These are phyloP conservation scores for Chaetomium sp. DNA, from an alignment of 2,329 filamentous ascomycete species.

Conservation along the genomic window DNA sequence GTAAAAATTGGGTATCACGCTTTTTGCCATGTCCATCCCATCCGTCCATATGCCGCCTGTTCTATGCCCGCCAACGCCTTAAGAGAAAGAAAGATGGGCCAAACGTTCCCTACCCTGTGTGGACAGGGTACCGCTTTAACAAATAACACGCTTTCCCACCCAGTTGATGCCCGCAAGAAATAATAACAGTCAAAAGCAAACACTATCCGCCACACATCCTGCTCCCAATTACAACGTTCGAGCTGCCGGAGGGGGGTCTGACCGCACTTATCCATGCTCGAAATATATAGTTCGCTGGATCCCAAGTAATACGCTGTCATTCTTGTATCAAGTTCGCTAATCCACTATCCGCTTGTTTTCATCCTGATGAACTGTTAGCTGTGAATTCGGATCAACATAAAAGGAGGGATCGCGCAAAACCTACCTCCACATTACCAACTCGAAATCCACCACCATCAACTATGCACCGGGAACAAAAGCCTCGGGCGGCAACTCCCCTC, in stretches of 20 bases:
- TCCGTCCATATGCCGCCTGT: background rate
- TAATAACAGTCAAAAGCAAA: background rate
- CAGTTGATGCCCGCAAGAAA: background rate
- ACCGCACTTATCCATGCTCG: background rate
- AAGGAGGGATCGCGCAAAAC: background rate
- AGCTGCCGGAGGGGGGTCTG: too few species aligned
- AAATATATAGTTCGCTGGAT: background rate
- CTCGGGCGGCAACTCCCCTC: slow-evolving; percentile 43
- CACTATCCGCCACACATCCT: background rate
- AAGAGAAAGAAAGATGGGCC: background rate
- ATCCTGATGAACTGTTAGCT: background rate
- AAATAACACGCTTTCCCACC: background rate
- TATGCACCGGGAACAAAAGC: slow-evolving; percentile 17
- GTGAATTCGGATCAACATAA: background rate
- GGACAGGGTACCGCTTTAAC: background rate
- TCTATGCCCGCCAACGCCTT: slow-evolving; percentile 2
- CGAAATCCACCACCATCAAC: background rate
- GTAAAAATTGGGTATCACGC: slow-evolving; percentile 8
- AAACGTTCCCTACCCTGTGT: background rate
- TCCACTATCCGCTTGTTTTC: background rate
- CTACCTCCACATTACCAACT: background rate
- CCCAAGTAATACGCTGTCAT: background rate
- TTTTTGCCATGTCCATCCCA: background rate
- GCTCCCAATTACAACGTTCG: too few species aligned
- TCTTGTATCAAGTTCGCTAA: background rate